These are phyloP conservation scores for Tetrapyrgos nigripes DNA, from an alignment of 1,284 basidiomycete species.

Conservation along the genomic window DNA sequence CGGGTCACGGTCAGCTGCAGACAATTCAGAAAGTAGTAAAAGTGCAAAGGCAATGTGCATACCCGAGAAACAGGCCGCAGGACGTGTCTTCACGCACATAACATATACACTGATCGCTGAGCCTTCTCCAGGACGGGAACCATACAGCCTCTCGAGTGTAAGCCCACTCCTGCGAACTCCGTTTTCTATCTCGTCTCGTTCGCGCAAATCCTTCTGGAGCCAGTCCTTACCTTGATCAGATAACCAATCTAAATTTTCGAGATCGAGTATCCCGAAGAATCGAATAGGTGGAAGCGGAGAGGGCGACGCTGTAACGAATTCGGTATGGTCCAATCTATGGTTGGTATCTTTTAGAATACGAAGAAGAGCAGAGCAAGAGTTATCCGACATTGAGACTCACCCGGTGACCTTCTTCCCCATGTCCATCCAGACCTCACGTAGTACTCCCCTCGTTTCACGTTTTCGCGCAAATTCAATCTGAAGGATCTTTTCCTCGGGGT, in stretches of 20 bases:
- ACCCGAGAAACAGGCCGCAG: slow-evolving; percentile 52
- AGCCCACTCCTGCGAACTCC: slow-evolving; percentile 33
- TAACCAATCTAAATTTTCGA: slow-evolving; percentile 51
- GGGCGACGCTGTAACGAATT: slow-evolving; percentile 7
- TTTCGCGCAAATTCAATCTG: neutral
- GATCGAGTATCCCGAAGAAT: slow-evolving; percentile 55
- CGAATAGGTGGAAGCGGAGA: slow-evolving; percentile 28
- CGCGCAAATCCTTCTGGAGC: slow-evolving; percentile 48
- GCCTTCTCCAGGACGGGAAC: slow-evolving; percentile 29
- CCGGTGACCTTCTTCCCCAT: slow-evolving; percentile 2
- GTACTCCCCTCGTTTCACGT: neutral
- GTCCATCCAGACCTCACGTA: slow-evolving; percentile 4
- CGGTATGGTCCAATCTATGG: slow-evolving; percentile 7
- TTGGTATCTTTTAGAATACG: neutral
- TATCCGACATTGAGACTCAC: neutral
- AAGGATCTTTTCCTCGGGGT: slow-evolving; percentile 5
- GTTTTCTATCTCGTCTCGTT: slow-evolving; percentile 36
- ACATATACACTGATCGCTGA: slow-evolving; percentile 41
- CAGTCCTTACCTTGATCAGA: slow-evolving; percentile 44
- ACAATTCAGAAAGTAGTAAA: neutral
- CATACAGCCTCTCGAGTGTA: slow-evolving; percentile 43
- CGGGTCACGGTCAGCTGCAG: slow-evolving; percentile 7
- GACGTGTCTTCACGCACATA: slow-evolving; percentile 45
- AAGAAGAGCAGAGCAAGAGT: neutral
- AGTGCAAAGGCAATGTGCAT: slow-evolving; percentile 19